Base-by-base conservation (phyloP, 1,284 basidiomycete genomes). In the Boletellus deceptivus region DNA sequence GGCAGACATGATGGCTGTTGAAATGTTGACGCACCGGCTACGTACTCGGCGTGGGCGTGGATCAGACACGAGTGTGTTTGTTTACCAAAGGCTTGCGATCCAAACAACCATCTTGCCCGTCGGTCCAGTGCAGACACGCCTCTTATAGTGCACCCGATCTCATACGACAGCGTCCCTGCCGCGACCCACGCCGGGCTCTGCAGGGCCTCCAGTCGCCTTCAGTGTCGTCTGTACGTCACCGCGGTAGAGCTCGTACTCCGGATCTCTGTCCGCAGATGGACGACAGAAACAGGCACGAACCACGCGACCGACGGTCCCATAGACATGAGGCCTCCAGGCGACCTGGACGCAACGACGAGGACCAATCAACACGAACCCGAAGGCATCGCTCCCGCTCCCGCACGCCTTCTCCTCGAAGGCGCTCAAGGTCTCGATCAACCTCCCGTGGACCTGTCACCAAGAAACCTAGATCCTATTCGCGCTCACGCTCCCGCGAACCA, bases 21-120 rank as follows among this genome's bases (percentile, higher is more conserved):
- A 47, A 40, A 47, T 47, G 37, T 42, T 34, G 47, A 13, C 29
- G 51, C 27, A 42, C 53, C 54, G 54, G 61, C 39, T 53, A 46
- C 38, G 42, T 31, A 25, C 27, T 64, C 58, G 59, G 60, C 2
- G 16, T 25, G 31, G 29, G 46, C 40, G 62, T 60, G 59, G 59
- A 59, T 63, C 50, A 36, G n/a, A 53, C 27, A 46, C 43, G 47
- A 31, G 42, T 22, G 58, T 27, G 39, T 40, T 61, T 69, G 65
- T 69, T 69, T 64, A 42, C 49, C 55, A 61, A 64, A 53, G 36
- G 50, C 67, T 36, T 64, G 17, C 18, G 53, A 50, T 62, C 63
- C 65, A 69, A 64, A 64, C 66, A 64, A 65, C 43, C 45, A 27
- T n/a, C 22, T 58, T 39, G 43, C 39, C 37, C 46, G 29, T 13